Base-by-base conservation (phyloP, 106 monocot genomes). In the Dendrobium huoshanense region DNA sequence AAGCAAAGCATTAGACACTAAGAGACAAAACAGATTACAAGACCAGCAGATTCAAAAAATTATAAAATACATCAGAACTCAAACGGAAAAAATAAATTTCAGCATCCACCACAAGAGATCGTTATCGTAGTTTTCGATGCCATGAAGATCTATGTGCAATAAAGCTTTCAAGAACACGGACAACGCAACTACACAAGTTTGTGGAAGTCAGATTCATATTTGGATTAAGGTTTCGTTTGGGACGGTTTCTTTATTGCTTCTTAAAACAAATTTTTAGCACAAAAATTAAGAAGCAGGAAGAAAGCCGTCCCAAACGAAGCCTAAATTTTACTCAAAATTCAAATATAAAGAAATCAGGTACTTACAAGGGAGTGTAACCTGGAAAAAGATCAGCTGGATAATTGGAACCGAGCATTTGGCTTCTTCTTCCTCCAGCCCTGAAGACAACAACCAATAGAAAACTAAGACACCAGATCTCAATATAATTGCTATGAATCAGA, bases 401-500 rank as follows among this genome's bases (percentile, higher is more conserved):
- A 87, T 67, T 90, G 91, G 77, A 99, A 91, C 78, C 90, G 87
- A 22, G 77, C 93, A 11, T 87, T 83, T 64, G 88, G 91, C 86
- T 89, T 95, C 81, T 78, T 91, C 91, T 88, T 95, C 83, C 80
- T 90, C 95, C 99, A 95, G 82, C 99, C 99, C 99, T 99, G 80
- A 29, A 87, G 67, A 67, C 0, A 37, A 58, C 20, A 40, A 54
- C n/a, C 16, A 76, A 49, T 15, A 9, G 7, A 76, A 47, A 76
- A 15, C 27, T 41, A 76, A 48, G 25, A 15, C 10, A 27, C 27
- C 4, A 9, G 25, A 10, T 25, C 45, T 5, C 16, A 75, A 2
- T 20, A 47, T 19, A 45, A 54, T 29, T 41, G 25, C 22, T n/a
- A 73, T 44, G 75, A 44, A 78, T 7, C 15, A 74, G 68, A 29